Conservation (phyloP, 768 basidiomycete genomes). For the Astraeus odoratus region DNA sequence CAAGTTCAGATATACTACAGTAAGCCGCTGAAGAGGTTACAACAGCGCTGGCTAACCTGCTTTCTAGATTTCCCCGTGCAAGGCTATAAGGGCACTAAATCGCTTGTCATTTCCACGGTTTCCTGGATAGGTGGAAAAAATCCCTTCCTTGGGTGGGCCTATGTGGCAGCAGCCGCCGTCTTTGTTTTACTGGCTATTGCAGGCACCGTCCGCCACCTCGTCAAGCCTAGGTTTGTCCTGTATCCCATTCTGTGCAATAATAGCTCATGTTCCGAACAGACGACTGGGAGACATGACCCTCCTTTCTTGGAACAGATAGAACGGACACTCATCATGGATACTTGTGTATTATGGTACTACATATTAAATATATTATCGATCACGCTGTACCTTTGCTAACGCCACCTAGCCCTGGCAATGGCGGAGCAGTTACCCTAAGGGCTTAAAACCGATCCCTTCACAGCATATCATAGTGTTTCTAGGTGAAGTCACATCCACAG, state of each 20-base stretch:
- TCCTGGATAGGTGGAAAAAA: constrained; percentile 99
- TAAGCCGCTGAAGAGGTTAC: constrained; percentile 24
- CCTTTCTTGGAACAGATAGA: constrained; percentile 73
- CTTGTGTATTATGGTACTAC: constrained; percentile 7
- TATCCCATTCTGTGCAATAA: background rate
- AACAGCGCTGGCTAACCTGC: constrained; percentile 3
- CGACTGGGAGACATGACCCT: constrained; percentile 84
- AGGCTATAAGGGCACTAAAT: constrained; percentile 91
- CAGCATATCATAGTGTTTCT: constrained; percentile 47
- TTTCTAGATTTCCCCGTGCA: constrained; percentile 86
- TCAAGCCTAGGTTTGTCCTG: constrained; percentile 74
- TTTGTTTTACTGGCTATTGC: constrained; percentile 84
- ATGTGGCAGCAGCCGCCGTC: constrained; percentile 80
- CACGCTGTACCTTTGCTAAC: constrained; percentile 18
- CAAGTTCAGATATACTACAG: constrained; percentile 73
- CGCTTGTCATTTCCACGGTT: constrained; percentile 93
- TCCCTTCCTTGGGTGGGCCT: constrained; percentile 97
- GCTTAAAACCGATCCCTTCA: constrained; percentile 55
- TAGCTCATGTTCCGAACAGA: constrained; percentile 29
- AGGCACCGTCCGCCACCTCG: constrained; percentile 86
- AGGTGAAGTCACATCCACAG: constrained; percentile 36
- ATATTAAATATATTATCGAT: constrained; percentile 9
- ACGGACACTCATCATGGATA: background rate
- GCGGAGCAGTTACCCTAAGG: constrained; percentile 9
- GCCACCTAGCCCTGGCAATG: background rate